Conservation (phyloP, 1,139 yeast species). For the Lodderomyces theae region DNA sequence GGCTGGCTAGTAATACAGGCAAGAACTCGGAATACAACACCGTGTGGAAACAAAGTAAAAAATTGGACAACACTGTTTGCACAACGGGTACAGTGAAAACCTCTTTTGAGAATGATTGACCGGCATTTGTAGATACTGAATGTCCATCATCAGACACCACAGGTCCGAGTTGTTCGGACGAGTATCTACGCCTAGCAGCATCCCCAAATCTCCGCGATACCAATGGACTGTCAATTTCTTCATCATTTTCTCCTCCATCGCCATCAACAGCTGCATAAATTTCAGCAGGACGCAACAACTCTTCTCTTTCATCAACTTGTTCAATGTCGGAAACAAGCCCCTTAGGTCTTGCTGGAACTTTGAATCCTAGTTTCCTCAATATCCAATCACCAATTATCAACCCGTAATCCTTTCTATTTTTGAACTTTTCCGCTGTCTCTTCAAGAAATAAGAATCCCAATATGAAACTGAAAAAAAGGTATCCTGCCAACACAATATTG, state of each 20-base stretch:
- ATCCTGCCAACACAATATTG: slow-evolving; percentile 50
- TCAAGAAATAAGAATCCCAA: slow-evolving; percentile 54
- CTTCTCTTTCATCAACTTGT: background rate
- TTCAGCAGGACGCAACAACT: background rate
- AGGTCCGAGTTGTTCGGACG: slow-evolving; percentile 24
- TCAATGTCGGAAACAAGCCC: background rate
- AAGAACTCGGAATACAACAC: slow-evolving; percentile 57
- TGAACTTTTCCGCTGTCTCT: slow-evolving; percentile 52
- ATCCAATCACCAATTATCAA: slow-evolving; percentile 52
- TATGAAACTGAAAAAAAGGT: slow-evolving; percentile 38
- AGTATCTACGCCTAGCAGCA: slow-evolving; percentile 41
- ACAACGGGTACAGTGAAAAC: slow-evolving; percentile 38
- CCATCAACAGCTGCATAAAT: slow-evolving; percentile 1
- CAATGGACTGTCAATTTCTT: slow-evolving; percentile 3
- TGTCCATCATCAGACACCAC: slow-evolving; percentile 11
- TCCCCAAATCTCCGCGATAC: slow-evolving; percentile 33
- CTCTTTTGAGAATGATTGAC: slow-evolving; percentile 14
- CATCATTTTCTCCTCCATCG: slow-evolving; percentile 7
- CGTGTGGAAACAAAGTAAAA: slow-evolving; percentile 48
- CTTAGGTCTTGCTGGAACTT: slow-evolving; percentile 28
- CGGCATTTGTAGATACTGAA: slow-evolving; percentile 13
- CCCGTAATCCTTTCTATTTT: slow-evolving; percentile 47
- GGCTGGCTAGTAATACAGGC: slow-evolving; percentile 59
- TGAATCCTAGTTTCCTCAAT: slow-evolving; percentile 30
- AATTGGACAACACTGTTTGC: slow-evolving; percentile 39